Evolutionary conservation across 2,329 filamentous ascomycete species (phyloP), one percentile per base, ranked within the genome.

Genomic region (Ilyonectria mors-panacis): DNA sequence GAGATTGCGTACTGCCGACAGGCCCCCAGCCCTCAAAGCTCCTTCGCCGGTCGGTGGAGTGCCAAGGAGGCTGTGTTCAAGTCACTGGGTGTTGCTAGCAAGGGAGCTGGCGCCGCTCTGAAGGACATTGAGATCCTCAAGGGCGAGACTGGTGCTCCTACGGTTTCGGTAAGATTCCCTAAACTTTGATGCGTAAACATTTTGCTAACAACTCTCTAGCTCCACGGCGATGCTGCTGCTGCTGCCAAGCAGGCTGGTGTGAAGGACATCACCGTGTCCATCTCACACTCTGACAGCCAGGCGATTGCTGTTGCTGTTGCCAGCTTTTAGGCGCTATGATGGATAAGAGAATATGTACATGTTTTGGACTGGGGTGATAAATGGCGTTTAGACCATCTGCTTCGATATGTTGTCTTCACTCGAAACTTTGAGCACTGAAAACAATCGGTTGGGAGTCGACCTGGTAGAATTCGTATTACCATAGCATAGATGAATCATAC

Each of bases 11-110:
- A 99, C 85, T 99, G 97, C 86, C 87, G 87, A 70, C 90, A 92
- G 77, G 92, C 94, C 17, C 85, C 94, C 6, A 92, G 89, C 78
- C 93, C 94, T 1, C 94, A 94, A 78, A 93, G 95, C 72, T 97
- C 94, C 58, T 99, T 98, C 82, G 94, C 95, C 6, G 96, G 96
- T 56, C 91, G 94, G 74, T 99, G 96, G 96, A 95, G 92, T 76
- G 96, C 96, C 39, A 99, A 99, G 86, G 96, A 99, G 84, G 96
- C 96, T 30, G 95, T 99, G 1, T 99, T 99, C 88, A 99, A 99
- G 89, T 94, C 94, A 42, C 87, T 99, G 15, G 94, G 95, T 73
- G 95, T 98, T 13, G 84, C 88, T 74, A 92, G 95, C 82, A 91
- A 93, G 83, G 96, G 96, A 68, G 95, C 93, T 10, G 96, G 97